Base-by-base conservation (phyloP, 1,139 yeast genomes). In the Yamadazyma membranifaciens region DNA sequence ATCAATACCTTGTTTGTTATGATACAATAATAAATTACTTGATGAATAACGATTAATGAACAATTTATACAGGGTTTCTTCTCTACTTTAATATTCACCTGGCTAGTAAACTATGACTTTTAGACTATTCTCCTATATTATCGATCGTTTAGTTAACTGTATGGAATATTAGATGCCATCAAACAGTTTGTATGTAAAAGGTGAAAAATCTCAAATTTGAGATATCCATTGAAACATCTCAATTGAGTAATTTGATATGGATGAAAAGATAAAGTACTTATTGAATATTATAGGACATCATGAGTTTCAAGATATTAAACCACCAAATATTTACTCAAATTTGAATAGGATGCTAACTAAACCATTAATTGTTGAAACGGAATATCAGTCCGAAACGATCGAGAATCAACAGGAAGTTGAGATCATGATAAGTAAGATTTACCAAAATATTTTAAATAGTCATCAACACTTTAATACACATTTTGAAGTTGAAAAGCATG, bases 1-100 rank as follows among this genome's bases (percentile, higher is more conserved):
- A 67, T 48, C 77, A 71, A 52, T 71, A 57, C 47, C 62, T 71
- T 25, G 66, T 63, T 13, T 69, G 76, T 50, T 71, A 71, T 50
- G 76, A 71, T 43, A 54, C 69, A 24, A 50, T 71, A 20, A 46
- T 69, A 32, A 49, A 56, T 37, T 69, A 64, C 45, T 51, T 65
- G 42, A 42, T 38, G 46, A 37, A 29, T 24, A 31, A 36, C 28
- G 35, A 33, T n/a, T 34, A 32, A 36, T 22, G 30, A 26, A 26
- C 6, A n/a, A 33, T n/a, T n/a, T 16, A 32, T 14, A 20, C 24
- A 20, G 7, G 24, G 7, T 20, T 20, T 20, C 7, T 7, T 20
- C 24, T n/a, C n/a, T n/a, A n/a, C n/a, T n/a, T n/a, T n/a, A n/a
- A n/a, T n/a, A n/a, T n/a, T n/a, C n/a, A n/a, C n/a, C n/a, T n/a